A percentile compares a stretch with the other conserved stretches of the same genome.
These are phyloP conservation scores for Castanea sativa DNA, from an alignment of 306 rosid genomes.

Conservation along the genomic window DNA sequence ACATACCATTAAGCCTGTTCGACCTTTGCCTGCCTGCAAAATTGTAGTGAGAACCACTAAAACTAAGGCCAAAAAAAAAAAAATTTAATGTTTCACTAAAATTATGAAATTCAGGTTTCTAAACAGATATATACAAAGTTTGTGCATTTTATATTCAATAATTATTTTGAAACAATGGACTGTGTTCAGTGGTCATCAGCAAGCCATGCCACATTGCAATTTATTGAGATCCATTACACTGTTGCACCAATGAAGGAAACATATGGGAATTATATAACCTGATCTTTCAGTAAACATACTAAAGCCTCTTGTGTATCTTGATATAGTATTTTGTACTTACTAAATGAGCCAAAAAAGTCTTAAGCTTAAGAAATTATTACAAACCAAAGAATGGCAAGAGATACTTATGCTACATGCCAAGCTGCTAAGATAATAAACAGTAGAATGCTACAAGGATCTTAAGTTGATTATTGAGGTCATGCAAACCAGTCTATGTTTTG, in stretches of 20 bases:
- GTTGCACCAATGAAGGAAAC: not conserved
- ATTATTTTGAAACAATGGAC: not conserved
- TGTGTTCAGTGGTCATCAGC: not conserved
- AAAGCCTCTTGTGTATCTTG: not conserved
- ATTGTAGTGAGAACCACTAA: conserved; percentile 8
- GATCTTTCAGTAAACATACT: not conserved
- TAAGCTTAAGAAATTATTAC: not conserved
- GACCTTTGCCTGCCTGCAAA: conserved; percentile 96
- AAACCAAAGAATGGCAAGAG: not conserved
- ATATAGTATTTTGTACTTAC: not conserved
- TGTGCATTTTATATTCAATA: conserved; percentile 6
- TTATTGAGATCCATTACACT: not conserved
- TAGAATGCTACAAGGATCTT: not conserved
- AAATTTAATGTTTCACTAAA: not conserved
- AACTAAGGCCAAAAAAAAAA: conserved; percentile 7
- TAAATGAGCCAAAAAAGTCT: not conserved
- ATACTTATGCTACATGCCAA: not conserved
- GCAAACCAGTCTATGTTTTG: not conserved
- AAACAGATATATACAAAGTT: not conserved
- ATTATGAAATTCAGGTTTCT: not conserved
- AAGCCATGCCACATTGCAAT: conserved; percentile 3
- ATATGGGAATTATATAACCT: not conserved
- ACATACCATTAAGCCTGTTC: conserved; percentile 92
- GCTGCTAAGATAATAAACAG: conserved; percentile 13
- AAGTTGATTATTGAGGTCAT: conserved; percentile 2